These are phyloP conservation scores for Euptelea pleiosperma DNA, from an alignment of 164 flowering plant species.

Conservation along the genomic window DNA sequence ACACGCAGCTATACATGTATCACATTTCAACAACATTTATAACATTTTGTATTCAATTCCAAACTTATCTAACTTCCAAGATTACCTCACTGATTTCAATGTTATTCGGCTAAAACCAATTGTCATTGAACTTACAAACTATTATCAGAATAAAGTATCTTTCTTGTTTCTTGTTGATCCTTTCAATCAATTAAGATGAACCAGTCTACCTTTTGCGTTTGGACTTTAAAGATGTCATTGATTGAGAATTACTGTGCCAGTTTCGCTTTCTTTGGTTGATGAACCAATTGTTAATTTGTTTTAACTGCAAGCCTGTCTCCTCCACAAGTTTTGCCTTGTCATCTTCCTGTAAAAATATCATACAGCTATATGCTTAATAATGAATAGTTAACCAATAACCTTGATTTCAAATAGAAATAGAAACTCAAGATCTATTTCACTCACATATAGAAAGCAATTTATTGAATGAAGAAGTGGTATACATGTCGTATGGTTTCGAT, in stretches of 20 bases:
- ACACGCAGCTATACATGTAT: constrained; percentile 3
- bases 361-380: no score
- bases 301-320: constrained; percentile 96
- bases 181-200: not conserved
- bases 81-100: not conserved
- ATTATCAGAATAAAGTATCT: not conserved
- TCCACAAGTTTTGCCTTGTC: constrained; percentile 97
- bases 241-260: constrained; percentile 90
- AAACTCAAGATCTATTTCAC: no score
- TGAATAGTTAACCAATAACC: no score
- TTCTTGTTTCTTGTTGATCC: constrained; percentile 3
- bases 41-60: no score
- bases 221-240: constrained; percentile 71
- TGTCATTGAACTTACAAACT: constrained; percentile 2
- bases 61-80: no score
- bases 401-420: no score
- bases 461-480: no score
- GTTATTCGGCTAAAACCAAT: not conserved
- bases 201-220: constrained; percentile 78
- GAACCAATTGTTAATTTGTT: constrained; percentile 98
- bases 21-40: not conserved
- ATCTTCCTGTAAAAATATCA: constrained; percentile 63
- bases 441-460: no score
- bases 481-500: no score
- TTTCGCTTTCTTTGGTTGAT: constrained; percentile 96